These are phyloP conservation scores for Pichia terricola DNA, from an alignment of 1,139 yeast genomes.

Conservation along the genomic window DNA sequence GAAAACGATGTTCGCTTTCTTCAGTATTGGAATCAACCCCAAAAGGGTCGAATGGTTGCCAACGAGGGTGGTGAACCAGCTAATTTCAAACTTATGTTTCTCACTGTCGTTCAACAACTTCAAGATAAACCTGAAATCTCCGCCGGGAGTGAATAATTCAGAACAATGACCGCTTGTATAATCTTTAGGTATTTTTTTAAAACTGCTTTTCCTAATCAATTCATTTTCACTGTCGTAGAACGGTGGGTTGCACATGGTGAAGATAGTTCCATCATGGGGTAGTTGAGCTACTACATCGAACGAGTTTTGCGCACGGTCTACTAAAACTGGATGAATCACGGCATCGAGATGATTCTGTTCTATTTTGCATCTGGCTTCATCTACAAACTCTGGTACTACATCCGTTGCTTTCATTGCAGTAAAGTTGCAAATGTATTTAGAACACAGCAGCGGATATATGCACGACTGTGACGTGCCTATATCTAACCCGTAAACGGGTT, in stretches of 20 bases:
- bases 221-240: slow-evolving; percentile 30
- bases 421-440: slow-evolving; percentile 9
- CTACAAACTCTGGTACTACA: slow-evolving; percentile 25
- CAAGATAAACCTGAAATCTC: slow-evolving; percentile 31
- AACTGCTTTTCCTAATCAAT: slow-evolving; percentile 12
- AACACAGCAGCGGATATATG: slow-evolving; percentile 31
- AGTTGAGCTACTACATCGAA: slow-evolving; percentile 3
- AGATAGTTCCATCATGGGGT: slow-evolving; percentile 8
- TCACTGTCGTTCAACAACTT: slow-evolving; percentile 27
- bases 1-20: slow-evolving; percentile 21
- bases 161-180: slow-evolving; percentile 2
- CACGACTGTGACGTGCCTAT: slow-evolving; percentile 35
- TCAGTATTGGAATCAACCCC: slow-evolving; percentile 11
- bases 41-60: slow-evolving; percentile 28
- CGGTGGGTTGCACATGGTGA: slow-evolving; percentile 39
- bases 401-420: slow-evolving; percentile 27
- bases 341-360: slow-evolving; percentile 16
- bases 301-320: slow-evolving; percentile 7
- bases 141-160: slow-evolving; percentile 33
- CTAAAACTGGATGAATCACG: slow-evolving; percentile 7
- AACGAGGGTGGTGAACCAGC: slow-evolving; percentile 32
- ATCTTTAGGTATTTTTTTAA: slow-evolving; percentile 6
- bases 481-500: slow-evolving; percentile 17
- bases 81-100: slow-evolving; percentile 6
- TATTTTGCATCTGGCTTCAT: slow-evolving; percentile 20